A percentile compares a stretch with the other conserved stretches of the same genome.
Evolutionary conservation across 371 early-diverging fungal genomes (phyloP).

Genomic region (Apophysomyces sp.): DNA sequence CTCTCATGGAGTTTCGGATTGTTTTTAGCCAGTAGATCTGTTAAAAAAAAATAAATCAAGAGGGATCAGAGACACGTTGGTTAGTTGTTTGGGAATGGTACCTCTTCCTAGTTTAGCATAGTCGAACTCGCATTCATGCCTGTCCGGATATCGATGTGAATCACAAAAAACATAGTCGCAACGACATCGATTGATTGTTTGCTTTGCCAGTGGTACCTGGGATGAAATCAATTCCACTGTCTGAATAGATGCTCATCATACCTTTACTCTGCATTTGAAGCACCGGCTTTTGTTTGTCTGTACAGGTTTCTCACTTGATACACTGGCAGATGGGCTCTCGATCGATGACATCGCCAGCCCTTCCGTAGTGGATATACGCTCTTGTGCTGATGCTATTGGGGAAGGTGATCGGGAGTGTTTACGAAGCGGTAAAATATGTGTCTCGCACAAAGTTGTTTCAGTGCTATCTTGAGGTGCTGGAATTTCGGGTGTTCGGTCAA

Average conservation of each 20-base stretch:
- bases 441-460: background rate
- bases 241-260: slow-evolving; percentile 9
- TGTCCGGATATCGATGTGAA: slow-evolving; percentile 71
- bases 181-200: slow-evolving; percentile 79
- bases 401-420: slow-evolving; percentile 38
- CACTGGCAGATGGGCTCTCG: slow-evolving; percentile 15
- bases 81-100: slow-evolving; percentile 6
- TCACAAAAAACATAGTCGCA: slow-evolving; percentile 83
- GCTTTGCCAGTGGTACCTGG: slow-evolving; percentile 77
- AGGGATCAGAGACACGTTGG: background rate
- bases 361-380: background rate
- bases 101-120: slow-evolving; percentile 65
- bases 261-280: slow-evolving; percentile 72
- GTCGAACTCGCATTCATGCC: slow-evolving; percentile 81
- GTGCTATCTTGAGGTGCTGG: background rate
- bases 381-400: slow-evolving; percentile 7
- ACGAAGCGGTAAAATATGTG: slow-evolving; percentile 9
- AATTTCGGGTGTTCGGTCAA: background rate
- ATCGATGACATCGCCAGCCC: background rate
- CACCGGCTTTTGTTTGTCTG: slow-evolving; percentile 78
- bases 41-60: too few species aligned
- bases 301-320: slow-evolving; percentile 32
- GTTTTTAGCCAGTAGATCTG: slow-evolving; percentile 69
- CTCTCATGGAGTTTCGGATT: slow-evolving; percentile 78
- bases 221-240: background rate